A percentile compares a stretch with the other conserved stretches of the same genome.
phyloP scores from a whole-genome alignment of 2,329 filamentous ascomycete species.

The Talaromyces islandicus region DNA sequence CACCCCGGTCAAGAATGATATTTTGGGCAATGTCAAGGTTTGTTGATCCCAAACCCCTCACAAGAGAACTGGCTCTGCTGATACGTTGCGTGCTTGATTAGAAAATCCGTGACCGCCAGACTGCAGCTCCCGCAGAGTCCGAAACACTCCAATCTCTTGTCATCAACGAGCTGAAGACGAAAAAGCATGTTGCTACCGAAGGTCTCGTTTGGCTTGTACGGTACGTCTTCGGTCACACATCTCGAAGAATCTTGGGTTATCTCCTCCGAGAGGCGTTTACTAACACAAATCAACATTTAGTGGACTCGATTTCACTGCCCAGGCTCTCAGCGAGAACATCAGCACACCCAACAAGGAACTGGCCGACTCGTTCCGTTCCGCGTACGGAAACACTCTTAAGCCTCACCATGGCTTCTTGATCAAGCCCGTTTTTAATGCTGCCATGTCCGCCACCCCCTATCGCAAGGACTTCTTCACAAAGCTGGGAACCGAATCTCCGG shows the following conservation, averaged over 20 bases:
- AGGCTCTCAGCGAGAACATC: conserved; percentile 74
- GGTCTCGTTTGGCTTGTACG: conserved; percentile 86
- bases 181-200: conserved; percentile 83
- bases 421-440: conserved; percentile 86
- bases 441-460: conserved; percentile 91
- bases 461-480: conserved; percentile 89
- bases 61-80: not conserved
- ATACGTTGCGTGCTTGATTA: conserved; percentile 28
- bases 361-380: conserved; percentile 74
- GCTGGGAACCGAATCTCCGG: conserved; percentile 50
- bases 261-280: not conserved
- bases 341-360: conserved; percentile 67
- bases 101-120: conserved; percentile 85
- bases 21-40: conserved; percentile 87
- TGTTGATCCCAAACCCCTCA: conserved; percentile 13
- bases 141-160: conserved; percentile 78
- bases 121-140: conserved; percentile 72
- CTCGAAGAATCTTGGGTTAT: not conserved
- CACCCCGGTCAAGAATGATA: conserved; percentile 83
- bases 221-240: conserved; percentile 44
- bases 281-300: conserved; percentile 40
- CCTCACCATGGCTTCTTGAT: conserved; percentile 83
- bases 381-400: conserved; percentile 84
- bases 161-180: conserved; percentile 78
- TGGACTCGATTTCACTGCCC: conserved; percentile 87